A percentile compares a stretch with the other conserved stretches of the same genome.
Conservation (phyloP, 1,284 basidiomycete species). For the Schizopora paradoxa region DNA sequence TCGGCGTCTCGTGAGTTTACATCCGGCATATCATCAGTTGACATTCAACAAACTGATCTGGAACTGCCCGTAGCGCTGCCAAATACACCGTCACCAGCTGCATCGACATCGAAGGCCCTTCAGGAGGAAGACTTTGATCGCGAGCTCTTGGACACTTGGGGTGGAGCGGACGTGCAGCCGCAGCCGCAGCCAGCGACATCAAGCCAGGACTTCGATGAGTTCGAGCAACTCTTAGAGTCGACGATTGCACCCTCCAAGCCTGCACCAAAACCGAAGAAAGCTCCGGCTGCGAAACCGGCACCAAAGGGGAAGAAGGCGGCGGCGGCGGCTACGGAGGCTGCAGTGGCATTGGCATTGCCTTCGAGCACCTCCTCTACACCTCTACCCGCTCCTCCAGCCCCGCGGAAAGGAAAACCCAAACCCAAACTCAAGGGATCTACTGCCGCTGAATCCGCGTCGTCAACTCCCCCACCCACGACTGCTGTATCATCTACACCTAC, state of each 20-base stretch:
- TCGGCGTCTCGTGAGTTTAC: conserved; percentile 39
- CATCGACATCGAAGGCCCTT: conserved; percentile 6
- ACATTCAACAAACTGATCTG: not conserved
- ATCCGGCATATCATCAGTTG: conserved; percentile 2
- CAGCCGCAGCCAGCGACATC: too few relatives aligned
- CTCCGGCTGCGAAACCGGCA: conserved; percentile 6
- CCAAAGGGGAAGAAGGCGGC: conserved; percentile 9
- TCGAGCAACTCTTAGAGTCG: conserved; percentile 8
- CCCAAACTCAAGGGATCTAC: conserved; percentile 8
- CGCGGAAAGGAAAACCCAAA: conserved; percentile 10
- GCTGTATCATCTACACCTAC: conserved; percentile 4
- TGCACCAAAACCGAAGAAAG: conserved; percentile 10
- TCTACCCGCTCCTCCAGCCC: not conserved
- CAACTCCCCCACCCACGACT: conserved; percentile 3
- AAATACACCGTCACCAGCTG: conserved; percentile 15
- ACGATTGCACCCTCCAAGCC: conserved; percentile 6
- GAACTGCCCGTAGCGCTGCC: conserved; percentile 10
- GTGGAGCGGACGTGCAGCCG: conserved; percentile 34
- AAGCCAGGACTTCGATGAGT: too few relatives aligned
- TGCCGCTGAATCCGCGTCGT: too few relatives aligned
- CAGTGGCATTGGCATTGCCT: not conserved
- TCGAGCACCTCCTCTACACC: not conserved
- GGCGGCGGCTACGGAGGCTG: conserved; percentile 6
- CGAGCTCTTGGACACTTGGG: conserved; percentile 19
- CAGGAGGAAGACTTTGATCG: conserved; percentile 7